Conservation (phyloP, 768 basidiomycete genomes). For the Macrocybe gigantea region DNA sequence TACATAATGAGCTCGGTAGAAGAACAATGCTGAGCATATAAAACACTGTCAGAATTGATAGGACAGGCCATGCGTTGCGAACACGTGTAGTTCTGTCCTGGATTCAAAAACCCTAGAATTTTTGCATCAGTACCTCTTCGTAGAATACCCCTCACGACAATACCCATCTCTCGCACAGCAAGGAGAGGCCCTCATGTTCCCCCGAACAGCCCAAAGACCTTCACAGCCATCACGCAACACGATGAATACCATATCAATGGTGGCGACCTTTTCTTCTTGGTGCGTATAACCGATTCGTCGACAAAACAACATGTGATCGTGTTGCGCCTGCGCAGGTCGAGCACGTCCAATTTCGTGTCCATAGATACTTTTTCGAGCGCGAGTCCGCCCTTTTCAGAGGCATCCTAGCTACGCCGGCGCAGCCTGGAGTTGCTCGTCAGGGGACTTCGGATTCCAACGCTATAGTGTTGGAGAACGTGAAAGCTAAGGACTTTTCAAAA, state of each 20-base stretch:
- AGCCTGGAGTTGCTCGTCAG: constrained; percentile 21
- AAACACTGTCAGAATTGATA: too few relatives aligned
- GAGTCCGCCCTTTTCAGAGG: constrained; percentile 42
- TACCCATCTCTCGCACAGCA: constrained; percentile 22
- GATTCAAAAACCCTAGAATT: constrained; percentile 21
- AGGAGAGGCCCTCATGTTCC: constrained; percentile 15
- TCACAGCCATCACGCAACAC: constrained; percentile 21
- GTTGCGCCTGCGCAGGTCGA: constrained; percentile 40
- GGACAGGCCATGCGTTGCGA: constrained; percentile 1
- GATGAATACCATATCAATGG: constrained; percentile 42
- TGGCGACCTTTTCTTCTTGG: constrained; percentile 46
- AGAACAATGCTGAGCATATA: too few relatives aligned
- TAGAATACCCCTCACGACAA: constrained; percentile 18
- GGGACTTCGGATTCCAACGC: constrained; percentile 35
- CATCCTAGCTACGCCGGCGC: constrained; percentile 25
- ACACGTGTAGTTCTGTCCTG: constrained; percentile 27
- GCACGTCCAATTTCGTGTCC: constrained; percentile 45
- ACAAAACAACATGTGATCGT: constrained; percentile 16
- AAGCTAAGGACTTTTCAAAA: constrained; percentile 31
- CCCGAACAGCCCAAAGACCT: constrained; percentile 11
- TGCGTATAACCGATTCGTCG: constrained; percentile 28
- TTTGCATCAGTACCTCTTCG: constrained; percentile 27
- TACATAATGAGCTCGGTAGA: too few relatives aligned
- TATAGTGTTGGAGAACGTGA: constrained; percentile 36
- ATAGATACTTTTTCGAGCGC: constrained; percentile 47